Base-by-base conservation (phyloP, 805 yeast genomes). In the Saturnispora bothae region DNA sequence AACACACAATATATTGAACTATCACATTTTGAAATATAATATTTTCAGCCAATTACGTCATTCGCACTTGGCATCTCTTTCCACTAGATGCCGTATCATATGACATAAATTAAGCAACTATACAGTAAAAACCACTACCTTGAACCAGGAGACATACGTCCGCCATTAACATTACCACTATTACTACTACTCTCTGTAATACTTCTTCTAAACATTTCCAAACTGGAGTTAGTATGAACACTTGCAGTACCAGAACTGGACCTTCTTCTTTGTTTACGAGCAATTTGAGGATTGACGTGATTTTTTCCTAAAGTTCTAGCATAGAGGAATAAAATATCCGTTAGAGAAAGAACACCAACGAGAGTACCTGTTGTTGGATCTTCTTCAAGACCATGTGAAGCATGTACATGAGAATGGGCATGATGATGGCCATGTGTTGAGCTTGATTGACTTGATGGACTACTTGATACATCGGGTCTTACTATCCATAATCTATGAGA, bases 401-500 rank as follows among this genome's bases (percentile, higher is more conserved):
- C 33, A 34, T 38, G 32, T 5, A 15, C 10, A 18, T 37, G 41
- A 28, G 13, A 19, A 26, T 38, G 45, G 9, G 13, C 27, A 21
- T 28, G 33, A 17, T 28, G 19, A 28, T 28, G 38, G 21, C 25
- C 17, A 25, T 34, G 39, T 26, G 28, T 5, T n/a, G 28, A 26
- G 5, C 46, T 17, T 28, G 49, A 44, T n/a, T 42, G 30, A 3
- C 50, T 33, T 7, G 38, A 14, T 40, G 39, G 14, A 32, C 14
- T 21, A 31, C 43, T 18, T 43, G 43, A 14, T 3, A 36, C 34
- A 13, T 56, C 64, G 9, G 77, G 79, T 47, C 77, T 82, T 15
- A 81, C 88, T 34, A 83, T 76, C 92, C 92, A 82, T 40, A 83
- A 62, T 56, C 98, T 71, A 61, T 89, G 98, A 2, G 95, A 75